Evolutionary conservation across 1,139 yeast species (phyloP), one percentile per base, ranked within the genome.

Genomic region (Geotrichum candidum): DNA sequence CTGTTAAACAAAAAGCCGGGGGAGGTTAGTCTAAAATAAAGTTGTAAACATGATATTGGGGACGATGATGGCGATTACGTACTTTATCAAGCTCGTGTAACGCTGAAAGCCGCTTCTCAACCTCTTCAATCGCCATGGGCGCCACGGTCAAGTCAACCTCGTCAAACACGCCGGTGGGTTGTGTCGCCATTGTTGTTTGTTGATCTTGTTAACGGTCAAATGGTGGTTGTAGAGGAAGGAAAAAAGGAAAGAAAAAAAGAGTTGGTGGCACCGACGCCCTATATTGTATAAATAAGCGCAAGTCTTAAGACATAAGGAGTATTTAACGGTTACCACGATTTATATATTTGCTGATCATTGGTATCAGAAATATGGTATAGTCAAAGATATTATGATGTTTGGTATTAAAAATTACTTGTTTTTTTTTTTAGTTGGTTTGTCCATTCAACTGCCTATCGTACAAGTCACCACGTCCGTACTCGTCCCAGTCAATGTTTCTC

Each of bases 61-160:
- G n/a, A 5, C 13, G n/a, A n/a, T 13, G 18, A n/a, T 35, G n/a
- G 41, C n/a, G 18, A 15, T 41, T 41, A 59, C 72, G 18, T 61
- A 69, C 72, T 62, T 65, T 64, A 61, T 80, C 83, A 10, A 79
- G 69, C 31, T 72, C 68, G 51, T 77, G 74, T 15, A 80, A 68
- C 5, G 78, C 72, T 13, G 69, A 68, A 18, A 80, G 68, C 57
- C 80, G 70, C 56, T 75, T 74, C 58, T 72, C 71, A 3, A 78
- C 76, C 54, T 74, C 77, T n/a, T 71, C 72, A 1, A 65, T 62
- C 31, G 69, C 68, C 72, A 69, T 69, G 1, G 73, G 73, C 54
- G 70, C 71, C 41, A 62, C 67, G 10, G 68, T 62, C 50, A 69
- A 64, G 54, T 69, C 70, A 23, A 68, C 64, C 25, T 64, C 64